These are phyloP conservation scores for Phylloporus sp. DNA, from an alignment of 1,284 basidiomycete species.

Conservation along the genomic window DNA sequence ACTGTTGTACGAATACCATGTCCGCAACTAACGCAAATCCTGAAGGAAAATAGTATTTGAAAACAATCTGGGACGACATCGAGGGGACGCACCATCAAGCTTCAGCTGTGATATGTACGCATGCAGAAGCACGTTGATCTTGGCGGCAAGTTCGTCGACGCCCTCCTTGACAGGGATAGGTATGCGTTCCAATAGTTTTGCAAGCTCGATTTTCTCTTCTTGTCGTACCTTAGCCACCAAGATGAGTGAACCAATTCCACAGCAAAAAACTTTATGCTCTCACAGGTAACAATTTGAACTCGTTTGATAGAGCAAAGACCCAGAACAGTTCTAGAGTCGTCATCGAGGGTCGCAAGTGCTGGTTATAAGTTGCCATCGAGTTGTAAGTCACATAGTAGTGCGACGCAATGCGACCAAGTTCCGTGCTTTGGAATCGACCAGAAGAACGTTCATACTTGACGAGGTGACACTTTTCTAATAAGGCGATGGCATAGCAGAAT, in stretches of 20 bases:
- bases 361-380: constrained; percentile 97
- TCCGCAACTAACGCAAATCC: constrained; percentile 96
- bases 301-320: constrained; percentile 95
- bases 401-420: constrained; percentile 93
- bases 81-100: constrained; percentile 68
- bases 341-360: constrained; percentile 90
- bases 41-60: constrained; percentile 23
- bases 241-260: background rate
- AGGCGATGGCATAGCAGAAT: constrained; percentile 92
- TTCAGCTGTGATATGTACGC: constrained; percentile 96
- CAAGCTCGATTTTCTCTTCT: constrained; percentile 88
- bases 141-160: constrained; percentile 95
- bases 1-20: constrained; percentile 97
- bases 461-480: constrained; percentile 94
- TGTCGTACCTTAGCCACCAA: constrained; percentile 52
- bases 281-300: constrained; percentile 95
- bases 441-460: constrained; percentile 92
- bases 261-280: constrained; percentile 24
- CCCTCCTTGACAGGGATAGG: constrained; percentile 98
- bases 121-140: constrained; percentile 97
- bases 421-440: constrained; percentile 90
- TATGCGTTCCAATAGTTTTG: constrained; percentile 93
- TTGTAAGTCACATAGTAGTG: constrained; percentile 97
- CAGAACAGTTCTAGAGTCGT: constrained; percentile 92
- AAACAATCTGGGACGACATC: too few species aligned